These are phyloP conservation scores for Penicillium sp. DNA, from an alignment of 2,329 filamentous ascomycete genomes.

Conservation along the genomic window DNA sequence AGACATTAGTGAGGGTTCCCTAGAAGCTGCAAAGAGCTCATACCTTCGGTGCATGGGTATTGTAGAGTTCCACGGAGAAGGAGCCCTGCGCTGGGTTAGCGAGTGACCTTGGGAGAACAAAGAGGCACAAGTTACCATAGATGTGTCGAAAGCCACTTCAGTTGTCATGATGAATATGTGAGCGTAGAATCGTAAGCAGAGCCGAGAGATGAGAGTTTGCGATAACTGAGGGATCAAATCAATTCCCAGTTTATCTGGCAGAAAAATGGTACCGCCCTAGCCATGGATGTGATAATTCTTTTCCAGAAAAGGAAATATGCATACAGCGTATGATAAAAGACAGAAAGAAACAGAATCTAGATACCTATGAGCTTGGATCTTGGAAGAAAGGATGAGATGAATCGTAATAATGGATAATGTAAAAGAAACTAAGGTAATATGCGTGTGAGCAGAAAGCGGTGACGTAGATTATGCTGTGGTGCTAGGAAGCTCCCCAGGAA, in stretches of 20 bases:
- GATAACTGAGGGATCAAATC: constrained; percentile 2
- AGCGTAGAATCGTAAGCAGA: background rate
- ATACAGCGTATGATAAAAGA: background rate
- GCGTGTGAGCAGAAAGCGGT: background rate
- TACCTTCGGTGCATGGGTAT: constrained; percentile 67
- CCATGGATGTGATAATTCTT: background rate
- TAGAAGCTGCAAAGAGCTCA: constrained; percentile 1
- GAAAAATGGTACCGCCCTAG: background rate
- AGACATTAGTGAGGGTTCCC: constrained; percentile 12
- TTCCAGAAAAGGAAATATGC: background rate
- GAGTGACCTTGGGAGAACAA: background rate
- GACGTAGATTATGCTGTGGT: background rate
- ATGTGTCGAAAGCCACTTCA: constrained; percentile 71
- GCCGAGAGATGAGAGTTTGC: background rate
- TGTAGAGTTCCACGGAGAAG: constrained; percentile 84
- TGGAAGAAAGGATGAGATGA: background rate
- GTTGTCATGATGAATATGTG: constrained; percentile 54
- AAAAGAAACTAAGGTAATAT: background rate
- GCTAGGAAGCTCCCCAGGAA: constrained; percentile 4
- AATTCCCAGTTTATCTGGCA: background rate
- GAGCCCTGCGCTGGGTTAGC: constrained; percentile 53
- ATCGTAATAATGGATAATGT: no score
- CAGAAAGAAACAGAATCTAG: background rate
- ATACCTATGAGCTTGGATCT: background rate
- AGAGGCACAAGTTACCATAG: constrained; percentile 54